These are phyloP conservation scores for Neophaeococcomyces mojaviensis DNA, from an alignment of 2,329 filamentous ascomycete species.

Conservation along the genomic window DNA sequence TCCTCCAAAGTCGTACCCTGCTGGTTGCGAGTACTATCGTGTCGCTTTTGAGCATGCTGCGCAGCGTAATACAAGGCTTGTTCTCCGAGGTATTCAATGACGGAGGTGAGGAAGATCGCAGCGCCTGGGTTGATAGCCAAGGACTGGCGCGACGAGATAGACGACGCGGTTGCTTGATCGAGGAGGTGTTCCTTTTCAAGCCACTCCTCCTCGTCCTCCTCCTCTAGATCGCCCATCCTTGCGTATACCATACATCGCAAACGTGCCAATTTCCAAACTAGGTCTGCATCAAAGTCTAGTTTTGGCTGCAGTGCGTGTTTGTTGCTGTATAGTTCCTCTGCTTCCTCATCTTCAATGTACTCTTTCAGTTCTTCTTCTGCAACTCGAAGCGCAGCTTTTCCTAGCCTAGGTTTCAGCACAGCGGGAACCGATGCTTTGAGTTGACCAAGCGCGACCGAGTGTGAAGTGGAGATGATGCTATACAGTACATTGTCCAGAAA, in stretches of 20 bases:
- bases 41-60: conserved; percentile 69
- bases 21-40: conserved; percentile 35
- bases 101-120: conserved; percentile 90
- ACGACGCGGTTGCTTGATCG: conserved; percentile 41
- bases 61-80: conserved; percentile 81
- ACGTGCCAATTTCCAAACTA: conserved; percentile 88
- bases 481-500: conserved; percentile 93
- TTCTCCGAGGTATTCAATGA: conserved; percentile 89
- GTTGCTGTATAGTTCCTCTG: conserved; percentile 57
- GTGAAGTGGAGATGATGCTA: conserved; percentile 73
- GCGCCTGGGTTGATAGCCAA: conserved; percentile 73
- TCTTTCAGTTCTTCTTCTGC: conserved; percentile 83
- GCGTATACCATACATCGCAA: conserved; percentile 98
- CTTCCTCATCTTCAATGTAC: conserved; percentile 68
- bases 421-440: conserved; percentile 78
- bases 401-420: conserved; percentile 81
- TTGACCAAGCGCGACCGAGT: conserved; percentile 66
- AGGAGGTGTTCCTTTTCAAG: conserved; percentile 70
- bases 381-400: conserved; percentile 71
- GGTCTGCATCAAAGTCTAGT: conserved; percentile 77
- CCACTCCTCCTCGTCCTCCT: conserved; percentile 89
- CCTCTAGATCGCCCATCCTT: conserved; percentile 90
- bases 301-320: conserved; percentile 43
- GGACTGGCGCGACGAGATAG: conserved; percentile 37
- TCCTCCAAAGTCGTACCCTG: conserved; percentile 19